phyloP scores from a whole-genome alignment of 805 yeast genomes.

The Pichia exigua region DNA sequence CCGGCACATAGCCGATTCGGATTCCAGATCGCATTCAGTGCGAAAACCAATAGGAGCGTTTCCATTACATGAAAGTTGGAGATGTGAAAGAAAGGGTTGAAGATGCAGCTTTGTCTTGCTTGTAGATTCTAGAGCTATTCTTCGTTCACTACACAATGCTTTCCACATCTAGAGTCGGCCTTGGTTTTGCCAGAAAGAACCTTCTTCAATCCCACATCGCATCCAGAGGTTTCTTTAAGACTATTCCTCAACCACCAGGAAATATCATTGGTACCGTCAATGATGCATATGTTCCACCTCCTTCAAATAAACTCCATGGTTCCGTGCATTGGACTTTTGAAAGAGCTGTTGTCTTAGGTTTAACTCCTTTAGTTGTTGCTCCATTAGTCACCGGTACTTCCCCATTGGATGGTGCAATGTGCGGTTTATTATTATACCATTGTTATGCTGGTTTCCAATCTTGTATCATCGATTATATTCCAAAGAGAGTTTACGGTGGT shows the following conservation, averaged over 20 bases:
- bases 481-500: constrained; percentile 61
- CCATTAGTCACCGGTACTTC: constrained; percentile 54
- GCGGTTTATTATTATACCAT: constrained; percentile 52
- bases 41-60: neutral
- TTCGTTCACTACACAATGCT: constrained; percentile 8
- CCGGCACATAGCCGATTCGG: neutral
- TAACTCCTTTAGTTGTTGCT: constrained; percentile 55
- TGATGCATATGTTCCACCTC: constrained; percentile 60
- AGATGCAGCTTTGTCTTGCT: neutral
- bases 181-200: constrained; percentile 14
- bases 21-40: neutral
- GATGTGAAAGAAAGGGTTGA: neutral
- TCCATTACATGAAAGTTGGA: neutral
- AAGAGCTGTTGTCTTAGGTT: constrained; percentile 47
- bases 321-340: constrained; percentile 72
- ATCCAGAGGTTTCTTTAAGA: constrained; percentile 20
- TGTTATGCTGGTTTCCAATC: constrained; percentile 65
- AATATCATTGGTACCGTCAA: constrained; percentile 63
- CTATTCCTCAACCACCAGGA: constrained; percentile 60
- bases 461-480: constrained; percentile 74
- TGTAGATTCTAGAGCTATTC: neutral
- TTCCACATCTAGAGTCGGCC: constrained; percentile 17
- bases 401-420: constrained; percentile 48
- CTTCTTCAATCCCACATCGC: constrained; percentile 7
- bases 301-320: constrained; percentile 50